Base-by-base conservation (phyloP, 495 filamentous ascomycete genomes). In the Penicillium flavigenum region DNA sequence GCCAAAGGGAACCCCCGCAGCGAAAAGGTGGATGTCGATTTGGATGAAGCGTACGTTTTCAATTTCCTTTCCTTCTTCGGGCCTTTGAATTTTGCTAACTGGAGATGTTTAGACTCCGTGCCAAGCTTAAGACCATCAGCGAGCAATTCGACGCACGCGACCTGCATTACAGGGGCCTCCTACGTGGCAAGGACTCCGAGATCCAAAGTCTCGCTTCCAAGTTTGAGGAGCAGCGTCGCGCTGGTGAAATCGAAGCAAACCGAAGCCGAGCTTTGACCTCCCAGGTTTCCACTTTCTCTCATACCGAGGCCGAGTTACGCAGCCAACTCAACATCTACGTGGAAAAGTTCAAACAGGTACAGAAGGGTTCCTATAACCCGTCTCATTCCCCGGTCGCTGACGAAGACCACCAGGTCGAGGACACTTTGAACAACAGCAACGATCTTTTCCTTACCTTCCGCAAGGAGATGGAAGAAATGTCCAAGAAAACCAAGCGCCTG, bases 391-490 rank as follows among this genome's bases (percentile, higher is more conserved):
- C 54, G 47, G 54, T 65, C 57, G 57, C 63, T 69, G 64, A 67
- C 63, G 55, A 48, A 17, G 27, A 60, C 60, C 57, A 39, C 61
- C 73, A 98, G 93, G 94, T 98, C 60, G 94, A 98, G 81, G 95
- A 98, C 73, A 98, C 94, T 4, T 80, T 98, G 19, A 98, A 98
- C 72, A 98, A 97, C 72, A 95, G 89, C 72, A 98, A 98, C 79
- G 94, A 98, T 70, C 83, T 98, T 49, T 98, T 98, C 71, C 80
- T 97, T 45, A 98, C 94, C 0, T 98, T 98, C 75, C 87, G 94
- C 34, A 98, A 96, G 76, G 94, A 98, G 73, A 98, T 98, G 95
- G 94, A 98, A 74, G 94, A 98, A 68, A 98, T 98, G 95, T 96
- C 92, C 0, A 97, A 97, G 78, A 98, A 98, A 79, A 97, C 94